Evolutionary conservation across 2,329 filamentous ascomycete genomes (phyloP), one percentile per base, ranked within the genome.

Genomic region (Aspergillus ustus): DNA sequence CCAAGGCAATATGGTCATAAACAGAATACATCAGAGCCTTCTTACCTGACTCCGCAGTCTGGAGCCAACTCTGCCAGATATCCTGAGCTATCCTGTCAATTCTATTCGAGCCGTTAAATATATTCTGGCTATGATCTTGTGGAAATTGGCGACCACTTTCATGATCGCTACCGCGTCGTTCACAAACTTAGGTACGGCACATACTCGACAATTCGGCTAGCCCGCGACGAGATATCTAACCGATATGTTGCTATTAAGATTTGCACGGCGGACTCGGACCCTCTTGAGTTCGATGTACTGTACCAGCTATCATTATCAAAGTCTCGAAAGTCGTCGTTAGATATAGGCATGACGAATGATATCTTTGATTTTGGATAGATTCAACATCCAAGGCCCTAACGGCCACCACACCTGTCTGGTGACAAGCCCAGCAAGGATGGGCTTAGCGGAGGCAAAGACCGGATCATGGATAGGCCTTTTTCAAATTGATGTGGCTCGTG

Each of bases 121-220:
- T n/a, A n/a, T n/a, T n/a, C n/a, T n/a, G n/a, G n/a, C 53, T 74
- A 74, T 68, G 69, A 74, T 51, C 67, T 67, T 17, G 59, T 76
- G 9, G 46, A 60, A 54, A 74, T 76, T 55, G 68, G 69, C 17
- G 70, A 75, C 64, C 48, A 50, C 8, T 68, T 74, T 55, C 64
- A 70, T 20, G n/a, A 55, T 66, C 69, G 75, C 6, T 81, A 80
- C 63, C 71, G 72, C 8, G 66, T 80, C 9, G 64, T 79, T 7
- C 74, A 78, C 3, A 80, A 81, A 64, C 72, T 81, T 3, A 77
- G 78, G 0, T 75, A 75, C 63, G 77, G 78, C 25, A 66, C 71
- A 3, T 76, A 71, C 55, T 80, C 75, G 8, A 80, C 69, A 0
- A 67, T 58, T 15, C 72, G 71, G 73, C 66, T 75, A 44, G 69